Evolutionary conservation across 108 stramenopile species (phyloP), one percentile per base, ranked within the genome.

Genomic region (Skeletonema tropicum): DNA sequence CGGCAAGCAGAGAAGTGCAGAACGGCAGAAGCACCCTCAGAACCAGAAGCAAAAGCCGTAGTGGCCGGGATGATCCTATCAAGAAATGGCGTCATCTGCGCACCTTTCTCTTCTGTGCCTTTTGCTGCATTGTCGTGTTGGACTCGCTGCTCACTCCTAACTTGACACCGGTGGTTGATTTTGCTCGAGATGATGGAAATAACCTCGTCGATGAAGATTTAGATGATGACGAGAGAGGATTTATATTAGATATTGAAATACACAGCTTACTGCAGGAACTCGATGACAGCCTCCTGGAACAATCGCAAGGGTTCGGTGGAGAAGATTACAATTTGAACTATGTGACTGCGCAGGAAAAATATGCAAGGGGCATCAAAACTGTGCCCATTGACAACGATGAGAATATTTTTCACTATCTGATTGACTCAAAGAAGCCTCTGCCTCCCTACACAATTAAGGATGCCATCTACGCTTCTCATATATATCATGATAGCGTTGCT

Each of bases 381-480:
- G 5, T n/a, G 15, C 42, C 15, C 42, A 5, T 3, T 15, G 42
- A 3, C 0, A 3, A 45, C 1, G 42, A 45, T 14, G 42, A n/a
- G 42, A 45, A 45, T 45, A 45, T 45, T 5, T 45, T 45, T 45
- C 42, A 45, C 15, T 12, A 45, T 5, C 15, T 45, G 5, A 45
- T 45, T n/a, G 42, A 45, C 42, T 45, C 42, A 15, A 45, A 45
- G 42, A 45, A 45, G 15, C 57, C 57, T 14, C 26, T 58, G 21
- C 29, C 59, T 60, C 14, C 59, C 59, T 60, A 60, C 6, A 31
- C 59, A 60, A 25, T 60, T 5, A 23, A 60, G 59, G 59, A 60
- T 31, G 59, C 31, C 30, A 31, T 31, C 59, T 29, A 60, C 59
- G 59, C 59, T 31, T 60, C 59, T 0, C 59, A 31, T 3, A 29